Conservation (phyloP, 441 rosid genomes). For the Corymbia calophylla region DNA sequence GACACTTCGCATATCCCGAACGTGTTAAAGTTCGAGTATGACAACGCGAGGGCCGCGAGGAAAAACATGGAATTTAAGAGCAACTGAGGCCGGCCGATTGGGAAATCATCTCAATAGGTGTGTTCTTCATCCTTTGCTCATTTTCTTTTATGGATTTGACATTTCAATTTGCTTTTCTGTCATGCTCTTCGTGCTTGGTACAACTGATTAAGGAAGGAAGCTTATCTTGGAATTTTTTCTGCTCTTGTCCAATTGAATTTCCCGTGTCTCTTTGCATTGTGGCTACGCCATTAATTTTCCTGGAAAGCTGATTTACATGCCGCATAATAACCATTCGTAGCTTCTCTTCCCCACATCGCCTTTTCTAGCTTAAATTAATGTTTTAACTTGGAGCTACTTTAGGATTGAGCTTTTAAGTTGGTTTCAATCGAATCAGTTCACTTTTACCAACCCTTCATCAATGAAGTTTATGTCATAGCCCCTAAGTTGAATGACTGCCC, state of each 20-base stretch:
- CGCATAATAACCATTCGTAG: neutral
- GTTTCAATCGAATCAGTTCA: neutral
- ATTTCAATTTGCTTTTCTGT: neutral
- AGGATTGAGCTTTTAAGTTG: neutral
- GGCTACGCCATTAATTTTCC: neutral
- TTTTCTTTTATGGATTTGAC: neutral
- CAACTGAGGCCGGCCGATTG: conserved; percentile 21
- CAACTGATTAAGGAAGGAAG: neutral
- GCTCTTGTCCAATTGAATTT: neutral
- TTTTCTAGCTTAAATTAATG: neutral
- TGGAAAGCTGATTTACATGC: neutral
- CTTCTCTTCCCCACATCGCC: neutral
- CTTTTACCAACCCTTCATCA: neutral
- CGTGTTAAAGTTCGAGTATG: conserved; percentile 86
- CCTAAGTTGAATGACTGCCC: neutral
- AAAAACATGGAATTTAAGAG: conserved; percentile 33
- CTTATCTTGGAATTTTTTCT: neutral
- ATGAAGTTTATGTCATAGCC: neutral
- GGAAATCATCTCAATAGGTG: neutral
- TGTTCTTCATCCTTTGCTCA: neutral
- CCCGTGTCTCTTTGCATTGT: neutral
- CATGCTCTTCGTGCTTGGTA: neutral
- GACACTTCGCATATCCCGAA: conserved; percentile 89
- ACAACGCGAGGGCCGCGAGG: conserved; percentile 81
- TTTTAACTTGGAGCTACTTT: neutral